Conservation (phyloP, 2,329 filamentous ascomycete species). For the Arachnomyces sp. region DNA sequence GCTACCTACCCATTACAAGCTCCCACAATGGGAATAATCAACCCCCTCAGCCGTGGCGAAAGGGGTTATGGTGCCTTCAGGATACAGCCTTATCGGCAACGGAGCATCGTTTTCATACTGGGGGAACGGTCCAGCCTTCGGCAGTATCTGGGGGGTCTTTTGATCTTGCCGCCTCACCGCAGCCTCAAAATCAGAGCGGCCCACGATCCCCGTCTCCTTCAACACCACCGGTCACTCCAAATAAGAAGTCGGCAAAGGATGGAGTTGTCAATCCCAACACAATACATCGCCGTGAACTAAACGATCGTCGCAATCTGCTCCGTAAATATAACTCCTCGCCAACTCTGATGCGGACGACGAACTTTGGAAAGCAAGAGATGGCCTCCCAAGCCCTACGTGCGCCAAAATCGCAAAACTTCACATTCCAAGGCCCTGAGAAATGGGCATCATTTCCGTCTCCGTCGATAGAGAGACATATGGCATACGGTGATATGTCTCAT, state of each 20-base stretch:
- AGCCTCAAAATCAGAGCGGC: constrained; percentile 25
- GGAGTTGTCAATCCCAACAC: constrained; percentile 30
- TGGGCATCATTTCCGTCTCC: constrained; percentile 38
- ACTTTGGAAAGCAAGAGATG: constrained; percentile 36
- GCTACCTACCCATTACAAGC: constrained; percentile 42
- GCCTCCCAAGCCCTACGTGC: constrained; percentile 34
- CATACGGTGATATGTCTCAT: constrained; percentile 29
- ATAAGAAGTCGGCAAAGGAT: constrained; percentile 28
- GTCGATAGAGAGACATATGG: constrained; percentile 34
- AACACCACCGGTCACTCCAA: constrained; percentile 30
- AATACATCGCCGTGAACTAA: constrained; percentile 32
- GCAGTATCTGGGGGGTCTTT: constrained; percentile 18
- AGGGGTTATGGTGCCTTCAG: constrained; percentile 44
- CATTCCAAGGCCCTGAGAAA: constrained; percentile 38
- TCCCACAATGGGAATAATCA: constrained; percentile 33
- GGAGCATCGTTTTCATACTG: constrained; percentile 22
- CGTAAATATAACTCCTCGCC: constrained; percentile 39
- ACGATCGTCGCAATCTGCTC: constrained; percentile 29
- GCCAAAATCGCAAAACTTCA: constrained; percentile 49
- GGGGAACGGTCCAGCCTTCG: constrained; percentile 31
- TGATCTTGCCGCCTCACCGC: constrained; percentile 9
- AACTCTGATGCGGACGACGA: constrained; percentile 49
- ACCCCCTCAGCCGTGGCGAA: constrained; percentile 45
- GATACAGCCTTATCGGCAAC: constrained; percentile 35
- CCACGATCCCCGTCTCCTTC: constrained; percentile 24